These are phyloP conservation scores for Exophiala alcalophila DNA, from an alignment of 2,329 filamentous ascomycete genomes.

Conservation along the genomic window DNA sequence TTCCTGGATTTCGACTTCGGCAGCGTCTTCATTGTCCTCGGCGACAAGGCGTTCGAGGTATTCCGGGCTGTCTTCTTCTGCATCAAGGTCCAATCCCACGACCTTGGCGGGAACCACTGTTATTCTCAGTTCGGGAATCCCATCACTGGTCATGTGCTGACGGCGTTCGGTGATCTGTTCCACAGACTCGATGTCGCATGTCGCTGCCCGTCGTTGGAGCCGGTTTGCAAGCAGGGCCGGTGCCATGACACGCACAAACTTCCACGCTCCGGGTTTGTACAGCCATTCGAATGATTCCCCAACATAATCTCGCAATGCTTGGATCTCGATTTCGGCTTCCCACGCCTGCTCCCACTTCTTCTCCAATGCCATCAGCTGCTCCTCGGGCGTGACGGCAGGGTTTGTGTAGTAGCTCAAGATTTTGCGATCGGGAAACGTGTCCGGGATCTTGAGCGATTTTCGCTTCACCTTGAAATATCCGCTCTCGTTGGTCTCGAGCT, in stretches of 20 bases:
- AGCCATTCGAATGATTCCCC: conserved; percentile 84
- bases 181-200: conserved; percentile 28
- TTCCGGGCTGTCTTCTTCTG: conserved; percentile 64
- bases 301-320: conserved; percentile 68
- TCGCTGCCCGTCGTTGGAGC: conserved; percentile 40
- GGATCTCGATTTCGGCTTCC: conserved; percentile 57
- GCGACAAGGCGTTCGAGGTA: conserved; percentile 34
- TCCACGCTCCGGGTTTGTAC: conserved; percentile 72
- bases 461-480: conserved; percentile 76
- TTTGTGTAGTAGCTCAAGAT: conserved; percentile 84
- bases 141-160: conserved; percentile 70
- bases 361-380: conserved; percentile 55
- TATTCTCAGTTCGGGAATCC: conserved; percentile 71
- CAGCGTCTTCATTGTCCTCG: conserved; percentile 34
- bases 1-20: conserved; percentile 33
- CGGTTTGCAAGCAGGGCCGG: conserved; percentile 69
- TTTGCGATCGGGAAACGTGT: conserved; percentile 74
- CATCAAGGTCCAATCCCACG: conserved; percentile 71
- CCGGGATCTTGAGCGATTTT: conserved; percentile 69
- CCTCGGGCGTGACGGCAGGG: conserved; percentile 69
- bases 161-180: conserved; percentile 60
- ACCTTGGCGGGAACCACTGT: conserved; percentile 73
- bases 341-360: conserved; percentile 53
- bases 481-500: conserved; percentile 79
- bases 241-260: conserved; percentile 77